Evolutionary conservation across 768 basidiomycete species (phyloP).

Genomic region (Leccinellum albellum): DNA sequence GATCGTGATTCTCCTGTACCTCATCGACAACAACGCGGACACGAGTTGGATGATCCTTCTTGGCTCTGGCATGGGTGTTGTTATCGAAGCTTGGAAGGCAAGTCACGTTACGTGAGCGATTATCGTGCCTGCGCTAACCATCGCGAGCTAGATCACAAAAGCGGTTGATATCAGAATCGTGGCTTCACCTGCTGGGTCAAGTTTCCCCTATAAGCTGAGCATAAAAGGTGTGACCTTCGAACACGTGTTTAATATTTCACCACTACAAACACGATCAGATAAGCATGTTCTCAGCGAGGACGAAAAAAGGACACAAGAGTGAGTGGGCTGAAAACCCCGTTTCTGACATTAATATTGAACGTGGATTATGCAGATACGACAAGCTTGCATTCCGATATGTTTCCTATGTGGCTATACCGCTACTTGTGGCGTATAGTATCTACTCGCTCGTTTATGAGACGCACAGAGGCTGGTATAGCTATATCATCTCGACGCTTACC

Average conservation of each 20-base stretch:
- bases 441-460: conserved; percentile 81
- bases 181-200: conserved; percentile 55
- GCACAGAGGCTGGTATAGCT: conserved; percentile 95
- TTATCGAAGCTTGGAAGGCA: conserved; percentile 95
- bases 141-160: conserved; percentile 63
- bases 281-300: conserved; percentile 96
- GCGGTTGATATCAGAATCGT: conserved; percentile 83
- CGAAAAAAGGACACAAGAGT: conserved; percentile 98
- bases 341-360: conserved; percentile 4
- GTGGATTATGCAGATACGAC: conserved; percentile 60
- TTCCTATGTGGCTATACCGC: conserved; percentile 82
- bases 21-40: conserved; percentile 92
- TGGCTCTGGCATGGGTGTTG: conserved; percentile 74
- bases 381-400: conserved; percentile 93
- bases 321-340: conserved; percentile 28
- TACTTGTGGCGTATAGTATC: conserved; percentile 69
- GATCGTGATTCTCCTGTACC: conserved; percentile 83
- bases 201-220: conserved; percentile 73
- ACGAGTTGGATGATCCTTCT: conserved; percentile 98
- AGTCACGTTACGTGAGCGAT: conserved; percentile 15
- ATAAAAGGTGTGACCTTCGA: conserved; percentile 62
- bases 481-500: conserved; percentile 87
- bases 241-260: conserved; percentile 10
- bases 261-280: conserved; percentile 42
- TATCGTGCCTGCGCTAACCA: conserved; percentile 12